Evolutionary conservation across 2,329 filamentous ascomycete genomes (phyloP).

Genomic region (Xylaria sp.): DNA sequence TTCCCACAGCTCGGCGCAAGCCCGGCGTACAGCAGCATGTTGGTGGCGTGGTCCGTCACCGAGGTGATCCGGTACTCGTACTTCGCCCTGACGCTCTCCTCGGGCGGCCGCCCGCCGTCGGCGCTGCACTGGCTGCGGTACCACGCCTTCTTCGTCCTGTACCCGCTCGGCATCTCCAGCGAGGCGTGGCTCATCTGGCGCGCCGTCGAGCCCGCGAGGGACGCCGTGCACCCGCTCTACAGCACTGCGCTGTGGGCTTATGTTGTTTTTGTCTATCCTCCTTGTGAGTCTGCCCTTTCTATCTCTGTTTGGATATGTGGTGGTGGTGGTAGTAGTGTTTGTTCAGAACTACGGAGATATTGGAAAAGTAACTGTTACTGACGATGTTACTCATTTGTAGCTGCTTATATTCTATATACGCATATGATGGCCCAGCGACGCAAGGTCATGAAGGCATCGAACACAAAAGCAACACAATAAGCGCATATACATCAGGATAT

Average conservation of each 20-base stretch:
- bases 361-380: constrained; percentile 1
- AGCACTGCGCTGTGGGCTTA: constrained; percentile 77
- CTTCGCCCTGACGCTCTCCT: constrained; percentile 77
- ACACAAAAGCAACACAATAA: constrained; percentile 50
- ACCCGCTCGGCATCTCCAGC: constrained; percentile 87
- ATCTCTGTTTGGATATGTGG: neutral
- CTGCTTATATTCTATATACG: constrained; percentile 82
- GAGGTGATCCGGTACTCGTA: constrained; percentile 94
- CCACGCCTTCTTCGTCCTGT: constrained; percentile 91
- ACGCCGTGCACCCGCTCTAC: constrained; percentile 53
- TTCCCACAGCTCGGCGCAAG: constrained; percentile 71
- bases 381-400: constrained; percentile 47
- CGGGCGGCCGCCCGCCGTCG: constrained; percentile 64
- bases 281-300: constrained; percentile 61
- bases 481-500: neutral
- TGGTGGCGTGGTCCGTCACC: constrained; percentile 86
- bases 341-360: neutral
- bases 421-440: constrained; percentile 93
- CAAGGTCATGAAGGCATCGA: constrained; percentile 74
- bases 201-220: constrained; percentile 64
- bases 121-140: constrained; percentile 82
- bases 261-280: constrained; percentile 78
- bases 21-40: constrained; percentile 72
- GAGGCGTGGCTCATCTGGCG: constrained; percentile 82
- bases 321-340: neutral